These are phyloP conservation scores for Aspergillus ruber DNA, from an alignment of 2,329 filamentous ascomycete species.

Conservation along the genomic window DNA sequence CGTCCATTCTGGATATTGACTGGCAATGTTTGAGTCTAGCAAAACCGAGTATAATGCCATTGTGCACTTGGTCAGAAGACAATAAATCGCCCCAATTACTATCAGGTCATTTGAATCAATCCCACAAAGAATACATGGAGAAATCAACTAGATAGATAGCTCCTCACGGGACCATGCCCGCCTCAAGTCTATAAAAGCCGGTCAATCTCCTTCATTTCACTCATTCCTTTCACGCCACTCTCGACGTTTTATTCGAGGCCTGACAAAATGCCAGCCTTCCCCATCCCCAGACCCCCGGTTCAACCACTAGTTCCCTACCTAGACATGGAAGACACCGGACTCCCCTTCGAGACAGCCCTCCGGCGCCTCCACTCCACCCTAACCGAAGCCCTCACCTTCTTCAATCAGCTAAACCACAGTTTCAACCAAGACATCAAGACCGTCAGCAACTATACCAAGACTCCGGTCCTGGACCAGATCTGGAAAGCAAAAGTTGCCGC, in stretches of 20 bases:
- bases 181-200: neutral
- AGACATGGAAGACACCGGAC: neutral
- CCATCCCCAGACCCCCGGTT: neutral
- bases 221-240: too few species aligned
- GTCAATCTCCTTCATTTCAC: too few species aligned
- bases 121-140: neutral
- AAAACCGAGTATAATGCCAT: neutral
- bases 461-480: conserved; percentile 1
- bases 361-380: conserved; percentile 9
- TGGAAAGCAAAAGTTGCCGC: conserved; percentile 4
- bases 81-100: neutral
- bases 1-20: too few species aligned
- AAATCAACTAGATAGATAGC: neutral
- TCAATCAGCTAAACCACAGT: conserved; percentile 9
- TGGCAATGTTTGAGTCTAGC: too few species aligned
- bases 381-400: conserved; percentile 12
- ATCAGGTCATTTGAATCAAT: neutral
- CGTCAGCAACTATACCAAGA: neutral
- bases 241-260: too few species aligned
- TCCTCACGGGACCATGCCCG: neutral
- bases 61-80: neutral
- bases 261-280: neutral
- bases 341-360: conserved; percentile 9
- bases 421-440: conserved; percentile 4
- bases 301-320: neutral